Base-by-base conservation (phyloP, 768 basidiomycete species). In the Russula dissimulans region DNA sequence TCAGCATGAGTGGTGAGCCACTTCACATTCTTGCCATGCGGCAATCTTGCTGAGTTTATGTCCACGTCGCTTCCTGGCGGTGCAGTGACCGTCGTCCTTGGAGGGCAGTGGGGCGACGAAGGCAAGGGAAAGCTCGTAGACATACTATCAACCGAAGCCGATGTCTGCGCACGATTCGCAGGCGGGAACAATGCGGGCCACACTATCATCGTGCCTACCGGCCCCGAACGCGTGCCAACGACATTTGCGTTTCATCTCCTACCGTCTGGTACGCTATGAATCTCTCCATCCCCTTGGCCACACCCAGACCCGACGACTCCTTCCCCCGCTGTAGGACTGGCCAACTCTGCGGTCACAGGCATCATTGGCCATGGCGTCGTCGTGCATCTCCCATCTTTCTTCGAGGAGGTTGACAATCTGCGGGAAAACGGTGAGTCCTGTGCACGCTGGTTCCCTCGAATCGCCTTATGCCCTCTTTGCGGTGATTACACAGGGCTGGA, bases 181-280 rank as follows among this genome's bases (percentile, higher is more conserved):
- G 97, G 97, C 14, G 97, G 97, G 11, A 98, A 97, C 77, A 99
- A 99, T 71, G 97, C 97, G 26, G 97, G 97, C 2, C 97, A 99
- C 75, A 98, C 97, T 26, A 97, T 99, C 72, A 87, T 99, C 64
- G 91, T 85, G 5, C 85, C 87, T 5, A 72, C 82, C 29, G 81
- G 82, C 11, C 80, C 84, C 48, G 82, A 90, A 61, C 81, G 81
- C 47, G 77, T 82, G 59, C 83, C 84, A 74, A 94, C 81, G 66
- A 93, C 85, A 1, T 97, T 89, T 74, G 94, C 94, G 42, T 99
- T 99, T 73, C 97, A 98, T 77, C 77, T 98, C 15, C 77, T 98
- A 32, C 97, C 97, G 0, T 90, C 89, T 67, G 97, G 95, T 93
- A 64, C 59, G 85, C 53, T 11, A 3, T n/a, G 11, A 18, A 22